Evolutionary conservation across 306 rosid genomes (phyloP), one percentile per base, ranked within the genome.

Genomic region (Astragalus glycyphyllos): DNA sequence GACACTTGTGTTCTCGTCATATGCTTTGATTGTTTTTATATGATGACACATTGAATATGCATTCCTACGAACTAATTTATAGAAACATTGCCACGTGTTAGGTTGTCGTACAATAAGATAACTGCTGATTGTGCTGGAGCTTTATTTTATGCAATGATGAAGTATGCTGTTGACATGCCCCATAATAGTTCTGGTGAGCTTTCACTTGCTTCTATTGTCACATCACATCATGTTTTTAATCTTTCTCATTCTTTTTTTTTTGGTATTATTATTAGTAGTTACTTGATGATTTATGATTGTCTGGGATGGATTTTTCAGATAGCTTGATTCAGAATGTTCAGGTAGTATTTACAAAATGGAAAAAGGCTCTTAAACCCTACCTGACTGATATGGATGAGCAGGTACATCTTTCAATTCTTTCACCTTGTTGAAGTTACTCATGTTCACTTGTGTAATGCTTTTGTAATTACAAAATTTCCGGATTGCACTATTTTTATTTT

Each of bases 81-180:
- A 31, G 53, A 46, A 26, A 51, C 38, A 6, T 58, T 50, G 60
- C 16, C 16, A 54, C 65, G 4, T 72, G 75, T 59, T 81, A 95
- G 99, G 91, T 81, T 95, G 87, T 86, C 97, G 26, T 91, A 56
- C 86, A 87, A 91, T 78, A 95, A 84, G 86, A 14, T 69, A 50
- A 66, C 16, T 50, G 87, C 97, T 46, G 96, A 95, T 77, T 91
- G 96, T 81, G 96, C 92, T 62, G 97, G 99, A 76, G 97, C 96
- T 81, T 48, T 95, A 56, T 89, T 91, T 84, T 88, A 80, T 84
- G 87, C 99, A n/a, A 57, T 91, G 84, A 81, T 91, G 86, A 89
- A 89, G 77, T 70, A 82, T 75, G 89, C 96, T 13, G 74, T 83
- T 53, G 92, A 87, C 67, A 71, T 72, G 61, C 79, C 91, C 16